These are phyloP conservation scores for Daldinia sp. DNA, from an alignment of 2,329 filamentous ascomycete species.

Conservation along the genomic window DNA sequence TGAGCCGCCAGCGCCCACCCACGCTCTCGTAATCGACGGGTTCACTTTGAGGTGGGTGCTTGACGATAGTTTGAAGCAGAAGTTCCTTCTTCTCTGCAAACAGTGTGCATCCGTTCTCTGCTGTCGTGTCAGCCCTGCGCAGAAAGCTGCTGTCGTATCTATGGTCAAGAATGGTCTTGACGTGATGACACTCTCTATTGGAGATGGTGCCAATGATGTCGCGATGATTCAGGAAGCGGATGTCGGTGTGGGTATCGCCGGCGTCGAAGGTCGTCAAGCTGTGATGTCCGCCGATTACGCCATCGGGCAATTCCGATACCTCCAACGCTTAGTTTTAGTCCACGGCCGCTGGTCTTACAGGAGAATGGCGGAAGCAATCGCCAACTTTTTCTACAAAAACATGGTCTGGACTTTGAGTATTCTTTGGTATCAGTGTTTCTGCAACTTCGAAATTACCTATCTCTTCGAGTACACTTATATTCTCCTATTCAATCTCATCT, in stretches of 20 bases:
- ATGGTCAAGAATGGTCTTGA: conserved; percentile 96
- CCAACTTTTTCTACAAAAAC: conserved; percentile 99
- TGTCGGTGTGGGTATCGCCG: conserved; percentile 94
- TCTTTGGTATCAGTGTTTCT: conserved; percentile 97
- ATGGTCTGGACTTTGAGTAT: conserved; percentile 96
- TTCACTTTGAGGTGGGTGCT: conserved; percentile 91
- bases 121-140: conserved; percentile 94
- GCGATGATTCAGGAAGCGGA: conserved; percentile 98
- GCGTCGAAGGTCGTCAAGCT: conserved; percentile 89
- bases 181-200: conserved; percentile 94
- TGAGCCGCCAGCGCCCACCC: conserved; percentile 83
- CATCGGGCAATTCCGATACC: conserved; percentile 91
- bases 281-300: conserved; percentile 97
- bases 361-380: conserved; percentile 88
- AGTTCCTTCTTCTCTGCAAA: conserved; percentile 94
- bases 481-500: conserved; percentile 93
- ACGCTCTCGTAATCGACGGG: conserved; percentile 93
- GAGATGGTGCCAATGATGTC: conserved; percentile 94
- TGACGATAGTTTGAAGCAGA: conserved; percentile 82
- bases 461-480: conserved; percentile 99
- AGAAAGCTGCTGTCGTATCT: conserved; percentile 95
- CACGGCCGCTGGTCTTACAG: conserved; percentile 98
- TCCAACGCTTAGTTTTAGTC: conserved; percentile 84
- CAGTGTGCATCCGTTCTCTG: conserved; percentile 96
- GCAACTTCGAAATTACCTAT: conserved; percentile 95